Conservation (phyloP, 805 yeast genomes). For the Kockiozyma suomiensis region DNA sequence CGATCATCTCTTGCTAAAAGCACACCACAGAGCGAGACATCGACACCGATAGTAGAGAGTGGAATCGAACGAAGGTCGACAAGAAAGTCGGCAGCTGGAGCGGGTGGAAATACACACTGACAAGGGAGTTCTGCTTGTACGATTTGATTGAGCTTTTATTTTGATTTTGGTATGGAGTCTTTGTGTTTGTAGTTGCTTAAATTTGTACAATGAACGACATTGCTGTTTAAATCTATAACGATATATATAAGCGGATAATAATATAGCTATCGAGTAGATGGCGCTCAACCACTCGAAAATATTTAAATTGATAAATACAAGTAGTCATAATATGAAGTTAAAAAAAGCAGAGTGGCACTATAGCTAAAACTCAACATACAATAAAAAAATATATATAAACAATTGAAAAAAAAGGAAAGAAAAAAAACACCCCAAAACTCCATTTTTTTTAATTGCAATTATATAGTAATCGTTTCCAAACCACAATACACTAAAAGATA, state of each 20-base stretch:
- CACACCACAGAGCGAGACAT: neutral
- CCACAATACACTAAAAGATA: neutral
- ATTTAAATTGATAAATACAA: too few relatives aligned
- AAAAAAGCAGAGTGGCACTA: neutral
- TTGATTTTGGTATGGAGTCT: neutral
- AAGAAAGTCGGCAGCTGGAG: slow-evolving; percentile 1
- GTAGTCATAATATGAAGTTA: neutral
- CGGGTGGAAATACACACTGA: neutral
- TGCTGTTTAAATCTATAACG: too few relatives aligned
- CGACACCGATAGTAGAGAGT: neutral
- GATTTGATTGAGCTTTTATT: neutral
- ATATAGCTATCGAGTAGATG: too few relatives aligned
- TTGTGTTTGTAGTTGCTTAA: too few relatives aligned
- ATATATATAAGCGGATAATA: neutral
- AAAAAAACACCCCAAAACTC: neutral
- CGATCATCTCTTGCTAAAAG: neutral
- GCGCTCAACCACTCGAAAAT: too few relatives aligned
- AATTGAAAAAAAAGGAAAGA: neutral
- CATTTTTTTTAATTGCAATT: neutral
- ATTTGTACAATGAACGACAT: too few relatives aligned
- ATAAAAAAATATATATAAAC: neutral
- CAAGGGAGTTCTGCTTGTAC: neutral
- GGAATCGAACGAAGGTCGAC: neutral
- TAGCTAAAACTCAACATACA: neutral
- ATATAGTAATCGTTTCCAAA: neutral